Evolutionary conservation across 345 rosid genomes (phyloP), one percentile per base, ranked within the genome.

Genomic region (Reutealis trisperma): DNA sequence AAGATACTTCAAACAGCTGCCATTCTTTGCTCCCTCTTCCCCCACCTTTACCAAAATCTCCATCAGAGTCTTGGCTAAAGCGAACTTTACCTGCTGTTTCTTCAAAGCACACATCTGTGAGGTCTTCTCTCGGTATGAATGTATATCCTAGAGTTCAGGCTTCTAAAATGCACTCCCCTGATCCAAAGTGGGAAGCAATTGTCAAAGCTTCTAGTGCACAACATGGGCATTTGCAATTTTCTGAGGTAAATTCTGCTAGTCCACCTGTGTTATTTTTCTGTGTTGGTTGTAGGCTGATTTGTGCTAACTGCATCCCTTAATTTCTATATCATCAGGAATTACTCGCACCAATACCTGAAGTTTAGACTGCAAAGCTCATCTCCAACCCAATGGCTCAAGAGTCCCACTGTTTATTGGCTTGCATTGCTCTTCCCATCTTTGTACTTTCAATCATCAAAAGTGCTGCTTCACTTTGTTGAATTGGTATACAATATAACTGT

Each of bases 51-150:
- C 98, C 97, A 72, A 90, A 91, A 73, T 89, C 96, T 81, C 99
- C 99, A 5, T 87, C 98, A 19, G 97, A 95, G 76, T 93, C 99
- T 34, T 95, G 99, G 99, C 78, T 95, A 71, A 87, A 64, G 79
- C 91, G 92, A 54, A 80, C 98, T 0, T 77, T 95, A 74, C 94
- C 93, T 59, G 75, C 86, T 30, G 82, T 90, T 54, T 81, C 91
- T 30, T 71, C 87, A 37, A 89, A 85, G 82, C 88, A 81, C 59
- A 72, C 89, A 51, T 75, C 88, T 63, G 59, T 87, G 66, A 78
- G 77, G 75, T 79, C 88, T 62, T 69, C 84, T 71, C 70, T 81
- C 41, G 88, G 78, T 6, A 66, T 62, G 54, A 79, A 65, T 34
- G 67, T 65, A 67, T 18, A 73, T 70, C 74, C 75, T 19, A 81